Evolutionary conservation across 176 grass and related monocot genomes (phyloP).

Genomic region (Oryza glumipatula): DNA sequence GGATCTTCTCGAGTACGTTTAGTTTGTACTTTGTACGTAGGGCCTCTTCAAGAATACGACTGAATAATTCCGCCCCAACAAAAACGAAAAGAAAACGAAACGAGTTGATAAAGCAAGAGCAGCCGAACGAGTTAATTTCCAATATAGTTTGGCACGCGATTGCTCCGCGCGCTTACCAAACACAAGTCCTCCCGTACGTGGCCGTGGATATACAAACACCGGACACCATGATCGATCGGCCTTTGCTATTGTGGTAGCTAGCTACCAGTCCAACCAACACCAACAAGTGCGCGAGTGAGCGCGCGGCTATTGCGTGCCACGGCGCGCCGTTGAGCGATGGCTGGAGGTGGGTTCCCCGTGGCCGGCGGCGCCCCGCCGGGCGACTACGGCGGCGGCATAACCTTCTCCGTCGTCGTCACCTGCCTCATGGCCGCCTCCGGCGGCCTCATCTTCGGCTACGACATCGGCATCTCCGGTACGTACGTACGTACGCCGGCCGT

Average conservation of each 20-base stretch:
- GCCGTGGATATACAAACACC: background rate
- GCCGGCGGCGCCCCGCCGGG: background rate
- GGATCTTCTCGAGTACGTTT: no score
- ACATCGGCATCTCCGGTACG: slow-evolving; percentile 68
- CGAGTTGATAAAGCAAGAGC: background rate
- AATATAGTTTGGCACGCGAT: background rate
- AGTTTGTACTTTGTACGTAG: no score
- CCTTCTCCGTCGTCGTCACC: slow-evolving; percentile 60
- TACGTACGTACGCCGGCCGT: background rate
- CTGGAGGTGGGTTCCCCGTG: slow-evolving; percentile 39
- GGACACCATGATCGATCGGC: no score
- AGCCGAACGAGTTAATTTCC: background rate
- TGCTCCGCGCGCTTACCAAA: background rate
- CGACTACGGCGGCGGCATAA: slow-evolving; percentile 63
- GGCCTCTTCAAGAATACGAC: background rate
- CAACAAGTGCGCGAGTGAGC: background rate
- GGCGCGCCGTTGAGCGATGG: background rate
- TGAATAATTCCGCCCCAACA: background rate
- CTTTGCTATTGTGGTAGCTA: background rate
- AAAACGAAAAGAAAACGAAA: background rate
- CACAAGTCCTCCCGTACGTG: background rate
- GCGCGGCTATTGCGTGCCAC: no score
- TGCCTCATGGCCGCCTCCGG: slow-evolving; percentile 76
- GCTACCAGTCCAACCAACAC: background rate
- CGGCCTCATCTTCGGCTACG: slow-evolving; percentile 77